phyloP scores from a whole-genome alignment of 192 early-diverging fungal genomes.

The Mortierella hygrophila region DNA sequence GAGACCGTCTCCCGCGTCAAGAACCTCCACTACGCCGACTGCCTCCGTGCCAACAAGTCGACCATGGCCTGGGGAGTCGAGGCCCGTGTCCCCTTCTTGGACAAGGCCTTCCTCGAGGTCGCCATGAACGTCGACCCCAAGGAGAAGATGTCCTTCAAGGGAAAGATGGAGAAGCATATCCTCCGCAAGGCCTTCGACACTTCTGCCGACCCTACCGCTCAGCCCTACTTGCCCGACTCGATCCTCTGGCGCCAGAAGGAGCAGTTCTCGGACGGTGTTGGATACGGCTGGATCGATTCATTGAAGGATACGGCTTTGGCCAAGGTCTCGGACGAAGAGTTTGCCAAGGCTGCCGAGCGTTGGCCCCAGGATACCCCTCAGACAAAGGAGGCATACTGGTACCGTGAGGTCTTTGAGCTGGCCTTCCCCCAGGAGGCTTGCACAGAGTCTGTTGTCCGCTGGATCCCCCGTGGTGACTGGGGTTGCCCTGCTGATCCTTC shows the following conservation, averaged over 20 bases:
- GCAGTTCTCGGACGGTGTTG: constrained; percentile 99
- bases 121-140: constrained; percentile 90
- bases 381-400: constrained; percentile 98
- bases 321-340: constrained; percentile 82
- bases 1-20: constrained; percentile 94
- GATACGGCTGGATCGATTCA: constrained; percentile 97
- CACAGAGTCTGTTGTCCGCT: constrained; percentile 90
- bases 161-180: constrained; percentile 94
- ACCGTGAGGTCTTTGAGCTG: constrained; percentile 93
- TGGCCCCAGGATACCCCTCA: constrained; percentile 94
- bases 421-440: constrained; percentile 94
- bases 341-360: constrained; percentile 73
- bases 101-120: constrained; percentile 92
- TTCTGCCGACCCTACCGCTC: constrained; percentile 73
- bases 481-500: constrained; percentile 98
- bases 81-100: constrained; percentile 97
- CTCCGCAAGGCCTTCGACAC: constrained; percentile 97
- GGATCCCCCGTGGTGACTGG: constrained; percentile 98
- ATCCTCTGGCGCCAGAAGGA: constrained; percentile 99
- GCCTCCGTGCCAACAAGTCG: constrained; percentile 98
- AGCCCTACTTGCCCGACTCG: constrained; percentile 89
- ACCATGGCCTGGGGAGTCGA: constrained; percentile 99
- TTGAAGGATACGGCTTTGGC: constrained; percentile 81
- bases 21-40: constrained; percentile 97
- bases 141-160: constrained; percentile 84